Base-by-base conservation (phyloP, 1,284 basidiomycete genomes). In the Microbotryomycetes sp. region DNA sequence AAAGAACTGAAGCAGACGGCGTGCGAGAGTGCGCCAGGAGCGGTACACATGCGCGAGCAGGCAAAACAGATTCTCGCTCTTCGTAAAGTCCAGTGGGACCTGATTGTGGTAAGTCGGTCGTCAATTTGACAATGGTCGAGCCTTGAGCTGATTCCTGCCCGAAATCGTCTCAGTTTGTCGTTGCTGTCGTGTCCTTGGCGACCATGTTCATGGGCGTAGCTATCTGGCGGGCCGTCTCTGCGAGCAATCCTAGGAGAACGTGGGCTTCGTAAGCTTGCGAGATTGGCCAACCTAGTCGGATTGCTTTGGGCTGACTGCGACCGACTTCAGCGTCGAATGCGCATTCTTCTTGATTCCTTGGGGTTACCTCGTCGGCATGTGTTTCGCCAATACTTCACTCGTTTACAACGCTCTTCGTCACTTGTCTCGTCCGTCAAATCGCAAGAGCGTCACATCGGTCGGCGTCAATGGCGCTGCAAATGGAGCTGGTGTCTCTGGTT, bases 51-150 rank as follows among this genome's bases (percentile, higher is more conserved):
- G n/a, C 16, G 61, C 15, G 47, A 54, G 49, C 57, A 59, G 31
- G 61, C 61, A 3, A 59, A 59, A 49, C 61, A 62, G 53, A 24
- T 62, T 0, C 53, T 62, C 2, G 61, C 61, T 15, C 49, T 62
- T 3, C 53, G 54, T 23, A 62, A 59, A 53, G 28, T 62, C 31
- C 47, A 55, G 45, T 52, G 29, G 45, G 61, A 62, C 21, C 30
- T 62, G 21, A 21, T 51, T 6, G 35, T 62, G 6, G 59, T 57
- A 23, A 21, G 60, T 57, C 11, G 6, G 21, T 9, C 5, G 6
- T 24, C n/a, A 2, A 16, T 23, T 9, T 45, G 15, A 7, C 24
- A n/a, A n/a, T n/a, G 7, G 13, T 23, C 49, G 28, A 5, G 3
- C 7, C 13, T 21, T 18, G 15, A 16, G n/a, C 49, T 23, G 5